These are phyloP conservation scores for Omphalotus olearius DNA, from an alignment of 1,284 basidiomycete genomes.

Conservation along the genomic window DNA sequence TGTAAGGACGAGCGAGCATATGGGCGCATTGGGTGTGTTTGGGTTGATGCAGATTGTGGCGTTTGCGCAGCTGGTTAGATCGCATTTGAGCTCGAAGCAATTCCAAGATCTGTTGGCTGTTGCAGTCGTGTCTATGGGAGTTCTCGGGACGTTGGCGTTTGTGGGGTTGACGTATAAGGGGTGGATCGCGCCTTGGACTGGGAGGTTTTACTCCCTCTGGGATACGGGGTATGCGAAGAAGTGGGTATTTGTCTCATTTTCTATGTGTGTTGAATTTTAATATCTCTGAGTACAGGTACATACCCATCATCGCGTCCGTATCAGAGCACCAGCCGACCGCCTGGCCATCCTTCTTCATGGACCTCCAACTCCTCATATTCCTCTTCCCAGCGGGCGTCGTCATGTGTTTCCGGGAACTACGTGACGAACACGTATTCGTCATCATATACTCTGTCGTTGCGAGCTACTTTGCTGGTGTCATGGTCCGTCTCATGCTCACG, in stretches of 20 bases:
- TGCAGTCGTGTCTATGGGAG: constrained; percentile 65
- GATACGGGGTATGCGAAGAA: constrained; percentile 99
- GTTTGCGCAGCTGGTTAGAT: constrained; percentile 86
- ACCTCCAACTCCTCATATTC: constrained; percentile 96
- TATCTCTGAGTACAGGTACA: constrained; percentile 53
- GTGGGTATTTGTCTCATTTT: constrained; percentile 37
- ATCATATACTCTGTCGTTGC: constrained; percentile 97
- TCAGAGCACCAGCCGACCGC: constrained; percentile 99
- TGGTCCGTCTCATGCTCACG: constrained; percentile 96
- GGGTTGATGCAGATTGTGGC: constrained; percentile 96
- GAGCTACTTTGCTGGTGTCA: constrained; percentile 98
- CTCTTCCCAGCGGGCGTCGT: constrained; percentile 96
- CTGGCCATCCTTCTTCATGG: constrained; percentile 99
- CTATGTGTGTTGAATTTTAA: constrained; percentile 9
- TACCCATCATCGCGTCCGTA: constrained; percentile 98
- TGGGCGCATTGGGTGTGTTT: constrained; percentile 97
- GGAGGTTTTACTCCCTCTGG: constrained; percentile 99
- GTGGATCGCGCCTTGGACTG: constrained; percentile 98
- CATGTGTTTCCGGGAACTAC: constrained; percentile 89
- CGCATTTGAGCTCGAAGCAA: constrained; percentile 89
- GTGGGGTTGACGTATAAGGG: constrained; percentile 87
- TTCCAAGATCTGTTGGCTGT: constrained; percentile 82
- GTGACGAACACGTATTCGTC: constrained; percentile 98
- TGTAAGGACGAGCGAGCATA: constrained; percentile 97
- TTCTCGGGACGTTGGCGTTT: constrained; percentile 73